Conservation (phyloP, 1,284 basidiomycete genomes). For the Cryptococcus sp. region DNA sequence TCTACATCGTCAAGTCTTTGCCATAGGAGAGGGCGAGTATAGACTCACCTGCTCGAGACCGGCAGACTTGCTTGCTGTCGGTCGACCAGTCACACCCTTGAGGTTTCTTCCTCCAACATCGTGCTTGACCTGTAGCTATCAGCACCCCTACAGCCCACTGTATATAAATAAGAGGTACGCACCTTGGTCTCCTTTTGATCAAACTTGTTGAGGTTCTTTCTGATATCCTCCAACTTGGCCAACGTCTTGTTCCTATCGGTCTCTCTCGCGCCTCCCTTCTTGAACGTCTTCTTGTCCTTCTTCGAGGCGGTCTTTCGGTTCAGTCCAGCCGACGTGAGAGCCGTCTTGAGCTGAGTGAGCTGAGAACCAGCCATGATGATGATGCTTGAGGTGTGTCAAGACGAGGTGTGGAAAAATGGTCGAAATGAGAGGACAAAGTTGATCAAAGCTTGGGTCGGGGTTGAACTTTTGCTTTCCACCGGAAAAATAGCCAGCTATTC, state of each 20-base stretch:
- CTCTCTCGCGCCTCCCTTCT: constrained; percentile 55
- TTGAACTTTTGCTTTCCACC: not conserved
- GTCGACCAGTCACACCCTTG: constrained; percentile 75
- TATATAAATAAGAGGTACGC: constrained; percentile 5
- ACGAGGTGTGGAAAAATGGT: too few relatives aligned
- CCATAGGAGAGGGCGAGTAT: not conserved
- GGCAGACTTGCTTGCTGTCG: constrained; percentile 78
- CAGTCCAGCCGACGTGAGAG: constrained; percentile 69
- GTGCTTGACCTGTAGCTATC: constrained; percentile 60
- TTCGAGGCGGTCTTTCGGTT: constrained; percentile 56
- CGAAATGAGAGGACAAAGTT: not conserved
- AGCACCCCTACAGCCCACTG: not conserved
- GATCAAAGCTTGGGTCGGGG: not conserved
- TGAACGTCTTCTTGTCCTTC: constrained; percentile 57
- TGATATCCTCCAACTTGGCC: constrained; percentile 77
- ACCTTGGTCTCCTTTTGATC: constrained; percentile 79
- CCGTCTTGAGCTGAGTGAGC: constrained; percentile 78
- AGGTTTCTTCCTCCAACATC: constrained; percentile 82
- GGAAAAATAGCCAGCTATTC: not conserved
- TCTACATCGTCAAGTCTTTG: constrained; percentile 48
- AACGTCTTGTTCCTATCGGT: constrained; percentile 72
- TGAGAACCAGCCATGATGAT: constrained; percentile 55
- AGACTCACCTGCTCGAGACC: constrained; percentile 77
- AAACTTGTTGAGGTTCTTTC: constrained; percentile 83
- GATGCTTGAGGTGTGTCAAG: too few relatives aligned